Conservation (phyloP, 768 basidiomycete species). For the Saitozyma podzolica region DNA sequence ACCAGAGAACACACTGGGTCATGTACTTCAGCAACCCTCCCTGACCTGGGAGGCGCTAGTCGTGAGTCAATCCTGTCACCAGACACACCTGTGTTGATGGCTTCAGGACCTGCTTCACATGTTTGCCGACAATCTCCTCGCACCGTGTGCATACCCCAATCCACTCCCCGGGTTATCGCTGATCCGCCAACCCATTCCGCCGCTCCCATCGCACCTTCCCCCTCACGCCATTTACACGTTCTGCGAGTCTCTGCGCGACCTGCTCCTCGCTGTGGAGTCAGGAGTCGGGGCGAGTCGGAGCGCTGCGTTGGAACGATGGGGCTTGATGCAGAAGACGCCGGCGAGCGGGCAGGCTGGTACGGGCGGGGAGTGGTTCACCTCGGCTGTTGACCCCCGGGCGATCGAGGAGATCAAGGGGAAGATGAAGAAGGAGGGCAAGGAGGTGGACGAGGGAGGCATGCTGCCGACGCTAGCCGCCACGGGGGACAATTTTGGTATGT, state of each 20-base stretch:
- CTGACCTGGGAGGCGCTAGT: conserved; percentile 43
- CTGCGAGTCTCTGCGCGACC: conserved; percentile 28
- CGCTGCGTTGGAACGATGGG: conserved; percentile 28
- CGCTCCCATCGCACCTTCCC: conserved; percentile 37
- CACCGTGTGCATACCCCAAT: conserved; percentile 38
- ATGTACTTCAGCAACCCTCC: conserved; percentile 26
- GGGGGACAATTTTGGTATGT: conserved; percentile 34
- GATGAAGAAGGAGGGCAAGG: conserved; percentile 5
- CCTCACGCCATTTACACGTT: conserved; percentile 43
- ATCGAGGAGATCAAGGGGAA: conserved; percentile 12
- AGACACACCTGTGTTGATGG: conserved; percentile 2
- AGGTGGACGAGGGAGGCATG: conserved; percentile 11
- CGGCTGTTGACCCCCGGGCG: conserved; percentile 25
- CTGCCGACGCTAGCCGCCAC: conserved; percentile 26
- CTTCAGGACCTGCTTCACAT: conserved; percentile 35
- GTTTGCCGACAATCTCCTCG: conserved; percentile 36
- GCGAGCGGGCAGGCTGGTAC: conserved; percentile 5
- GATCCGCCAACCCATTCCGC: conserved; percentile 33
- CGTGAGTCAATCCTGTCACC: conserved; percentile 20
- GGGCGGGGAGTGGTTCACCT: conserved; percentile 39
- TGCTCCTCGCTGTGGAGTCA: conserved; percentile 32
- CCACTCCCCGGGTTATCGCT: conserved; percentile 35
- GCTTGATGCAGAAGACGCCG: conserved; percentile 36
- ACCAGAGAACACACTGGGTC: conserved; percentile 39
- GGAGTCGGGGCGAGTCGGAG: neutral